A percentile compares a stretch with the other conserved stretches of the same genome.
These are phyloP conservation scores for Aspergillus glaucus DNA, from an alignment of 2,329 filamentous ascomycete genomes.

Conservation along the genomic window DNA sequence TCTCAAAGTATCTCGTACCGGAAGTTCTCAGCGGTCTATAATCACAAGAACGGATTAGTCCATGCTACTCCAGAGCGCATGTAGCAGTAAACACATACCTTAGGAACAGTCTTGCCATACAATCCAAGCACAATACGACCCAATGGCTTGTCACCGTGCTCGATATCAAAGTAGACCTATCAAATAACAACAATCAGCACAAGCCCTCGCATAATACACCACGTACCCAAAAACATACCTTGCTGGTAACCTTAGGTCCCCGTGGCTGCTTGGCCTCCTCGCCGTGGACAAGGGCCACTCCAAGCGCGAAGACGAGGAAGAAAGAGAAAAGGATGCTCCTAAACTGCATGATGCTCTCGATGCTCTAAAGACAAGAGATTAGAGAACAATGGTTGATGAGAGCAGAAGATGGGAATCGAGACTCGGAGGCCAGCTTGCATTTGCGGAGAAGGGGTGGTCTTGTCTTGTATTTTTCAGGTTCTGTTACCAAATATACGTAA, in stretches of 20 bases:
- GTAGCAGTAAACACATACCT: slow-evolving; percentile 38
- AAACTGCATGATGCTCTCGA: slow-evolving; percentile 24
- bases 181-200: slow-evolving; percentile 7
- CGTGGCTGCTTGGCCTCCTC: slow-evolving; percentile 60
- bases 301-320: slow-evolving; percentile 66
- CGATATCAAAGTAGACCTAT: slow-evolving; percentile 60
- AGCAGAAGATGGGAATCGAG: slow-evolving; percentile 9
- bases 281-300: slow-evolving; percentile 65
- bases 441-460: slow-evolving; percentile 16
- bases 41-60: slow-evolving; percentile 8
- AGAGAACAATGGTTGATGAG: slow-evolving; percentile 10
- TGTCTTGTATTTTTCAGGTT: not conserved
- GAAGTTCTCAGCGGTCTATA: slow-evolving; percentile 59
- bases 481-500: not conserved
- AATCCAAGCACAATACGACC: slow-evolving; percentile 59
- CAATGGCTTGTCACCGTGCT: slow-evolving; percentile 56
- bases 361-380: slow-evolving; percentile 5
- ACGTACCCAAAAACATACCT: slow-evolving; percentile 47
- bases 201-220: not conserved
- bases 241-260: slow-evolving; percentile 91
- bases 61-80: not conserved
- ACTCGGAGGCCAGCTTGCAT: slow-evolving; percentile 32
- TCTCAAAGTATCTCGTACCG: slow-evolving; percentile 34
- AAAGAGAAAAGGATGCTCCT: slow-evolving; percentile 51
- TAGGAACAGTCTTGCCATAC: slow-evolving; percentile 62